These are phyloP conservation scores for Phytomonas sp. DNA, from an alignment of 208 protist genomes.

Conservation along the genomic window DNA sequence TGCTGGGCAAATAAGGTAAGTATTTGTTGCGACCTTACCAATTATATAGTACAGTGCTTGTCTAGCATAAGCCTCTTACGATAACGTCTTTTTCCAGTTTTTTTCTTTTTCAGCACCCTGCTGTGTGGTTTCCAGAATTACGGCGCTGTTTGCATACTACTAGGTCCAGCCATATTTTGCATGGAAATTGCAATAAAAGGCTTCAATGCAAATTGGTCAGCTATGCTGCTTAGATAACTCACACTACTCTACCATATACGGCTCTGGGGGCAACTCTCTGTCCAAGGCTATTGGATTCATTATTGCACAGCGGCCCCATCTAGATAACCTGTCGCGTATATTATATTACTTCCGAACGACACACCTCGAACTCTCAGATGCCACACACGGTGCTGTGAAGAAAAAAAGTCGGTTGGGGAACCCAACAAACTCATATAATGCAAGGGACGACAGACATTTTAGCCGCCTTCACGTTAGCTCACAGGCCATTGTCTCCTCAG, in stretches of 20 bases:
- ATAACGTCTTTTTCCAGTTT: neutral
- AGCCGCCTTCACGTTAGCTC: slow-evolving; percentile 19
- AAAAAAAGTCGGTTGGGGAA: slow-evolving; percentile 12
- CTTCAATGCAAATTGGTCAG: slow-evolving; percentile 1
- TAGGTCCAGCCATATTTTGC: neutral
- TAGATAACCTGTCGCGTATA: slow-evolving; percentile 26
- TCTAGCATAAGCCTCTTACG: neutral
- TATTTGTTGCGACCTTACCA: neutral
- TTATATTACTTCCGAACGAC: slow-evolving; percentile 49
- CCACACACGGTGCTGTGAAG: slow-evolving; percentile 10
- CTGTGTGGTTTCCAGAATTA: neutral
- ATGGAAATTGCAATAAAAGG: neutral
- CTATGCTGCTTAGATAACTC: neutral
- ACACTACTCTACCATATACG: neutral
- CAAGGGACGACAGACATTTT: slow-evolving; percentile 13
- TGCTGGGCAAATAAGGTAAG: neutral
- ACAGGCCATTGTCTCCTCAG: slow-evolving; percentile 26
- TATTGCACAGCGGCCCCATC: slow-evolving; percentile 26
- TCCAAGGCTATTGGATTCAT: neutral
- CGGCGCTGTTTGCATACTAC: neutral
- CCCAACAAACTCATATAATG: slow-evolving; percentile 14
- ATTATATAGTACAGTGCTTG: neutral
- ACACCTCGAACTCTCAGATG: slow-evolving; percentile 26
- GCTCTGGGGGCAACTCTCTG: neutral
- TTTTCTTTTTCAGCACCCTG: neutral